A percentile compares a stretch with the other conserved stretches of the same genome.
These are phyloP conservation scores for Dioszegia aurantiaca DNA, from an alignment of 768 basidiomycete genomes.

Conservation along the genomic window DNA sequence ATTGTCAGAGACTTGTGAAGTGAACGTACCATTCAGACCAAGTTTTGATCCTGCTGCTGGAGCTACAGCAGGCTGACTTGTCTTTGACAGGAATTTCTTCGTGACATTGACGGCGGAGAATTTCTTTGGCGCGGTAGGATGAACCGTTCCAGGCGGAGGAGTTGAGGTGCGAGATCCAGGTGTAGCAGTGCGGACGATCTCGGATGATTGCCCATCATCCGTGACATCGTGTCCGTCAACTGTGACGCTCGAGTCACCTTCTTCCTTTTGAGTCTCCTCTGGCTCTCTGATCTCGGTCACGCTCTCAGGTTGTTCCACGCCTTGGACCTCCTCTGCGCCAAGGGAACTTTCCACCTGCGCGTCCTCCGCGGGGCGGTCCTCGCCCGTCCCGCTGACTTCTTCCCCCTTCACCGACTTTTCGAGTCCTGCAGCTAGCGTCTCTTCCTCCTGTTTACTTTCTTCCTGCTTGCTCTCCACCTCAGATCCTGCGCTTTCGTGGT, in stretches of 20 bases:
- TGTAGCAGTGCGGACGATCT: conserved; percentile 20
- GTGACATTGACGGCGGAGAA: conserved; percentile 89
- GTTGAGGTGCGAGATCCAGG: conserved; percentile 44
- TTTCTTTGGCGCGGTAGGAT: conserved; percentile 59
- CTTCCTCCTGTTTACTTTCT: neutral
- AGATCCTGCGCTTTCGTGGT: neutral
- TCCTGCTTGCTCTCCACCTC: conserved; percentile 2
- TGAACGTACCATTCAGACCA: conserved; percentile 18
- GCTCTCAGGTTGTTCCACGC: neutral
- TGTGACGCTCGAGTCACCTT: neutral
- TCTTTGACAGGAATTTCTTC: conserved; percentile 95
- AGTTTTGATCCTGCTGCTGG: conserved; percentile 46
- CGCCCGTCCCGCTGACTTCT: neutral
- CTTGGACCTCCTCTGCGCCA: neutral
- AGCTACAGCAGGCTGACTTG: conserved; percentile 65
- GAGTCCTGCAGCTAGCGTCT: conserved; percentile 7
- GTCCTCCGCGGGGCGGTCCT: no score
- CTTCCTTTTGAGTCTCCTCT: neutral
- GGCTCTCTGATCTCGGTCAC: conserved; percentile 15
- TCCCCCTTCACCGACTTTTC: neutral
- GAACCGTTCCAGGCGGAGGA: conserved; percentile 25
- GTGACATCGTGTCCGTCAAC: conserved; percentile 8
- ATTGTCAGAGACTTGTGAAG: conserved; percentile 26
- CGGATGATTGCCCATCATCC: conserved; percentile 6
- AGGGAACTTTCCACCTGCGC: neutral